These are phyloP conservation scores for Glycine latifolia DNA, from an alignment of 306 rosid species.

Conservation along the genomic window DNA sequence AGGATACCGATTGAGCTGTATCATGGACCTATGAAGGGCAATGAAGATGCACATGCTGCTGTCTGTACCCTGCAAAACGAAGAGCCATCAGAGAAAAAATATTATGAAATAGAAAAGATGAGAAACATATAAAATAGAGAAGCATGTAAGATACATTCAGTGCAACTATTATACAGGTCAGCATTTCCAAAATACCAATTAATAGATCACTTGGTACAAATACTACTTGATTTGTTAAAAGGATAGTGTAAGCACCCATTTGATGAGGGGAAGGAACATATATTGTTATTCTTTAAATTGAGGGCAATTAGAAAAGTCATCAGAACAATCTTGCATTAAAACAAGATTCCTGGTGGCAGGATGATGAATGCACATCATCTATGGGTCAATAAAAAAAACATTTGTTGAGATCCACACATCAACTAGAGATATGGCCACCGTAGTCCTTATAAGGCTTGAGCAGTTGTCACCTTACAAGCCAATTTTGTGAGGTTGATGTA, in stretches of 20 bases:
- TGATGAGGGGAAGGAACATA: background rate
- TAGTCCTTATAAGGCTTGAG: background rate
- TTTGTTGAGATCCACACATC: background rate
- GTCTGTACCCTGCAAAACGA: slow-evolving; percentile 68
- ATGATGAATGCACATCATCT: slow-evolving; percentile 17
- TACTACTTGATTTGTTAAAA: slow-evolving; percentile 1
- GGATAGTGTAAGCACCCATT: background rate
- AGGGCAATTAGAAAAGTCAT: slow-evolving; percentile 22
- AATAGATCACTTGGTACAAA: slow-evolving; percentile 35
- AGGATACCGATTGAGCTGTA: slow-evolving; percentile 78
- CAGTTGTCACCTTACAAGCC: background rate
- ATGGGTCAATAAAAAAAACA: slow-evolving; percentile 16
- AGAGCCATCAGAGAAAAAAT: slow-evolving; percentile 33
- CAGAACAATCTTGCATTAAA: slow-evolving; percentile 11
- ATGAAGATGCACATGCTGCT: slow-evolving; percentile 77
- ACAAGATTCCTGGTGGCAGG: background rate
- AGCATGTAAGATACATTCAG: slow-evolving; percentile 36
- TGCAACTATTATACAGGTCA: slow-evolving; percentile 33
- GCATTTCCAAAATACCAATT: slow-evolving; percentile 37
- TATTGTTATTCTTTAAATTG: slow-evolving; percentile 18
- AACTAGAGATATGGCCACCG: background rate
- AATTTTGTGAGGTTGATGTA: background rate
- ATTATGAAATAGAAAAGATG: slow-evolving; percentile 17
- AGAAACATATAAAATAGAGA: slow-evolving; percentile 26
- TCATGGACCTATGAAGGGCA: slow-evolving; percentile 89